Evolutionary conservation across 1,284 basidiomycete species (phyloP), one percentile per base, ranked within the genome.

Genomic region (Cryptococcus jaspeensis): DNA sequence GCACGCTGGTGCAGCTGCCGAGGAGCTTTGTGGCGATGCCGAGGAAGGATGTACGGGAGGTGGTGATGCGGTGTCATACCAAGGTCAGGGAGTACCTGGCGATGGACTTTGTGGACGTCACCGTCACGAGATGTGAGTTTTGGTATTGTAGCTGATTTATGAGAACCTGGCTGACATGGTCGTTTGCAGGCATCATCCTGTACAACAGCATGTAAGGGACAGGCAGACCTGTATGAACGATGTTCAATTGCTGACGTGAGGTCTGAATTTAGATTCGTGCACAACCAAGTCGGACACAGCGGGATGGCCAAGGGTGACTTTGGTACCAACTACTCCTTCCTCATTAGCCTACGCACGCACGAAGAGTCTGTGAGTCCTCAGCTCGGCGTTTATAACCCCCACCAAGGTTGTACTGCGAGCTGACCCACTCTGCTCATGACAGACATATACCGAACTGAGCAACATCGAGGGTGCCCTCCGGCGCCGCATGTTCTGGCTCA

Each of bases 401-500:
- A 6, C 20, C 25, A 36, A 16, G 25, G n/a, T n/a, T n/a, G n/a
- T n/a, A n/a, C n/a, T n/a, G n/a, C n/a, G 5, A 18, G 51, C 58
- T 62, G 43, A 58, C 37, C 47, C 8, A 53, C 11, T 39, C 20
- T 38, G 9, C 28, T 32, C 28, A 5, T 32, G n/a, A 12, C 44
- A 69, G 63, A 67, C 62, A 47, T 72, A 73, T 54, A 66, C 65
- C 18, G 55, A 53, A 5, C 54, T 70, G 2, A 65, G 70, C 48
- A 71, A 71, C 1, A 63, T 74, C 42, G 68, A 74, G 45, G 58
- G 64, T 5, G 65, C 69, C 39, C 64, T 74, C 13, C 61, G 67
- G n/a, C 49, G 72, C 2, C 52, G 73, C 16, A 67, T 68, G 12
- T 75, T 72, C 56, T 75, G 73, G 69, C 62, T 75, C n/a, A 58